Percentiles rank a stretch among this genome's conserved stretches.
Conservation (phyloP, 176 grass and related monocot species). For the Rhynchospora breviuscula region DNA sequence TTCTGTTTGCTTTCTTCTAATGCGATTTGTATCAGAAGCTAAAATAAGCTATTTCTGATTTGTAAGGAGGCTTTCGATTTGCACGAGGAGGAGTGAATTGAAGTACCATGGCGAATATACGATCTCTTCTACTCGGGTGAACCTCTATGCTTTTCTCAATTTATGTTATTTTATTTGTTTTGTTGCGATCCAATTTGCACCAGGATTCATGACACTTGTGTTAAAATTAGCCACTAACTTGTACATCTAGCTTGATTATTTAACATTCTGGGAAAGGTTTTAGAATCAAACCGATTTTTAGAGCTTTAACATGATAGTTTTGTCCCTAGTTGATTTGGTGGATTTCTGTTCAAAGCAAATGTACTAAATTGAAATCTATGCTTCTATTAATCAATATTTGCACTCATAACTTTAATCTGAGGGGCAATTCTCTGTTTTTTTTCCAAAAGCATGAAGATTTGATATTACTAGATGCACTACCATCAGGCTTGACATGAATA, state of each 20-base stretch:
- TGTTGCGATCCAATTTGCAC: neutral
- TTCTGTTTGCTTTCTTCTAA: neutral
- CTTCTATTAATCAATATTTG: neutral
- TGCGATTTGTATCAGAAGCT: neutral
- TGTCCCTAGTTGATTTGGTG: neutral
- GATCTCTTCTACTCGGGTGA: conserved; percentile 21
- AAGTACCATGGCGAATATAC: conserved; percentile 17
- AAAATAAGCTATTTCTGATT: neutral
- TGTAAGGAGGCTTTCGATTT: neutral
- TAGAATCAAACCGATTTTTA: neutral
- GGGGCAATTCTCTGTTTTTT: neutral
- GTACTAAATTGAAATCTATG: neutral
- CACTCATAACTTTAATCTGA: neutral
- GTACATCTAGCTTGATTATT: neutral
- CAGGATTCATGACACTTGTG: neutral
- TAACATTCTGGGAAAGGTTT: neutral
- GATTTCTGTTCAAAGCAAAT: neutral
- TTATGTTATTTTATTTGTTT: neutral
- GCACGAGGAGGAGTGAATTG: neutral
- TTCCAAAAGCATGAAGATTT: neutral
- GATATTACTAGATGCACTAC: conserved; percentile 14
- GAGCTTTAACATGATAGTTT: neutral
- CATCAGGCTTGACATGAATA: neutral
- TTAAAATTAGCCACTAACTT: neutral
- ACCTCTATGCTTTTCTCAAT: neutral